Base-by-base conservation (phyloP, 2,329 filamentous ascomycete genomes). In the Ceratocystis albifundus region DNA sequence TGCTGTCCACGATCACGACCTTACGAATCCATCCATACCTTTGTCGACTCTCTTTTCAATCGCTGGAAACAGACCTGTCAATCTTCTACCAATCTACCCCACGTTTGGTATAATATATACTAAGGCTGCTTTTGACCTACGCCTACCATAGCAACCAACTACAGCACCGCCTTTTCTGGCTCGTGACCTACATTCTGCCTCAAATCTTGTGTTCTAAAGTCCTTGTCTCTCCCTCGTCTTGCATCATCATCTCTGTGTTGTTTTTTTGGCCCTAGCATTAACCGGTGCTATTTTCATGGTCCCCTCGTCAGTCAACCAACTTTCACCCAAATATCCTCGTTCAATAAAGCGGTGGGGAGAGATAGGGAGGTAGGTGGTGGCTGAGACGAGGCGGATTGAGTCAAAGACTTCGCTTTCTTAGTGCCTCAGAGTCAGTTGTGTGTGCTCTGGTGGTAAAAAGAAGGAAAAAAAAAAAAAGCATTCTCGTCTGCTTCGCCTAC, bases 291-390 rank as follows among this genome's bases (percentile, higher is more conserved):
- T 36, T 59, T 36, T 17, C 55, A 59, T 36, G 55, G 55, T 36
- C 28, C 55, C 55, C 55, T 59, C 55, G 55, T 25, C 55, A 59
- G 28, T 30, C 3, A 36, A 20, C 12, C 25, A 59, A 32, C 55
- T 59, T 59, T 20, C 55, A 32, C 55, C 28, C 32, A 59, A 59
- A 59, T 10, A 59, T 59, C 55, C 55, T 59, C 55, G 55, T 59
- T 59, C 12, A 59, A 59, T 30, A n/a, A 59, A 12, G 55, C 55
- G 55, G 55, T 59, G 55, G 55, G 36, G 12, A 41, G 36, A 59
- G 3, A 59, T n/a, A 36, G 55, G 55, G 55, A 59, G 55, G 17
- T 32, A 59, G 55, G 17, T 32, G 22, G 55, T 36, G 55, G 55
- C 55, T 20, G 28, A 36, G 55, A 30, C 32, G 28, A 59, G 28